phyloP scores from a whole-genome alignment of 1,139 yeast species.

The Protomyces pachydermus region DNA sequence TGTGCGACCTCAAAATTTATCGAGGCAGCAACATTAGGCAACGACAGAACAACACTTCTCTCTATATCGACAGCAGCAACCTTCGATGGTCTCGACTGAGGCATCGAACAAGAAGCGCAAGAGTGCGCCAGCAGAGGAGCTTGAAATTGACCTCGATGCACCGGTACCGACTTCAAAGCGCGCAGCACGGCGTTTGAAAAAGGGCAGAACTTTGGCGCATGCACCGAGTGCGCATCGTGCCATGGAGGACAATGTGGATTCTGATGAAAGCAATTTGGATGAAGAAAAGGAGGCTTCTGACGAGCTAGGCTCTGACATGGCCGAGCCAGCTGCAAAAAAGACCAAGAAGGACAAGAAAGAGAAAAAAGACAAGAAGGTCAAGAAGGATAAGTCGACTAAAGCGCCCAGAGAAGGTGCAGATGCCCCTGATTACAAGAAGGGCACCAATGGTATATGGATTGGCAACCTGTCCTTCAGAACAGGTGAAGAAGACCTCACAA shows the following conservation, averaged over 20 bases:
- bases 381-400: slow-evolving; percentile 46
- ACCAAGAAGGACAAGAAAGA: slow-evolving; percentile 34
- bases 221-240: slow-evolving; percentile 17
- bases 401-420: slow-evolving; percentile 55
- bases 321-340: slow-evolving; percentile 44
- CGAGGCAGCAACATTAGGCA: neutral
- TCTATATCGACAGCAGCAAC: too few relatives aligned
- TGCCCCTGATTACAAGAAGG: slow-evolving; percentile 31
- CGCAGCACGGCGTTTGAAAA: slow-evolving; percentile 79
- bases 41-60: too few relatives aligned
- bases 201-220: slow-evolving; percentile 37
- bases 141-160: slow-evolving; percentile 75
- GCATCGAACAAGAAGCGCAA: slow-evolving; percentile 9
- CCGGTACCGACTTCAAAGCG: slow-evolving; percentile 75
- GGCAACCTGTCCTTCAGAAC: slow-evolving; percentile 90
- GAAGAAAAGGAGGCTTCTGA: slow-evolving; percentile 38
- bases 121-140: slow-evolving; percentile 30
- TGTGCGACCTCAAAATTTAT: neutral
- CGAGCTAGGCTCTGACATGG: slow-evolving; percentile 50
- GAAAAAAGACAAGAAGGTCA: slow-evolving; percentile 32
- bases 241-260: neutral
- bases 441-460: slow-evolving; percentile 80
- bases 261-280: slow-evolving; percentile 34
- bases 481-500: slow-evolving; percentile 62
- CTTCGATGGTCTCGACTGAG: too few relatives aligned